phyloP scores from a whole-genome alignment of 805 yeast species.

The Ogataea ganodermae region DNA sequence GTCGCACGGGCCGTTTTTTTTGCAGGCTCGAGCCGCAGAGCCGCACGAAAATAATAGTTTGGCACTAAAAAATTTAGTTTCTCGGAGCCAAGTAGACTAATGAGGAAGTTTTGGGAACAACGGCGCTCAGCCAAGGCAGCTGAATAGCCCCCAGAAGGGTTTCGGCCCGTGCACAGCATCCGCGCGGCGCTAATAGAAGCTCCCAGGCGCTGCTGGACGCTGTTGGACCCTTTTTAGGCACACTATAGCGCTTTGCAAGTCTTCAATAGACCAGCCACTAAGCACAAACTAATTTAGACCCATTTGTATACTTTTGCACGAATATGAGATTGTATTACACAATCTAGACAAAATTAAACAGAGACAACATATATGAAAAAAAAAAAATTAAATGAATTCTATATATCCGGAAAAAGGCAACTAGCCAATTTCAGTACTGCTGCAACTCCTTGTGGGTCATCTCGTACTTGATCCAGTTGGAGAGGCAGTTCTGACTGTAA shows the following conservation, averaged over 20 bases:
- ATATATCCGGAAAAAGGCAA: background rate
- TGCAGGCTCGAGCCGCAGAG: too few relatives aligned
- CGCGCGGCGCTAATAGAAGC: too few relatives aligned
- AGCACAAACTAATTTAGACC: too few relatives aligned
- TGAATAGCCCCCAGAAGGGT: too few relatives aligned
- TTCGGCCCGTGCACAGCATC: too few relatives aligned
- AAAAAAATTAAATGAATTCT: background rate
- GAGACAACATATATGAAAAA: background rate
- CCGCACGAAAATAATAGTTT: background rate
- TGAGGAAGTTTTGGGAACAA: too few relatives aligned
- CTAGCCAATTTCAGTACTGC: slow-evolving; percentile 25
- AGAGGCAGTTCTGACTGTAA: slow-evolving; percentile 36
- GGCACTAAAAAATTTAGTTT: background rate
- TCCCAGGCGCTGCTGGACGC: too few relatives aligned
- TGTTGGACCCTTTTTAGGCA: too few relatives aligned
- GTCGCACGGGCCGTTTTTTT: too few relatives aligned
- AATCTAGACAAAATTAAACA: slow-evolving; percentile 5
- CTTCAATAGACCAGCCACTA: background rate
- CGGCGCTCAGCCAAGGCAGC: too few relatives aligned
- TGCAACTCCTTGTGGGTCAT: slow-evolving; percentile 38
- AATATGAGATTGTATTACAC: background rate
- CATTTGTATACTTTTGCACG: too few relatives aligned
- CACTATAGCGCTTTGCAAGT: too few relatives aligned
- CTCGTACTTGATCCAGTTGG: slow-evolving; percentile 40
- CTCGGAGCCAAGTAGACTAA: background rate